These are phyloP conservation scores for Chaetoceros tenuissimus DNA, from an alignment of 108 stramenopile genomes.

Conservation along the genomic window DNA sequence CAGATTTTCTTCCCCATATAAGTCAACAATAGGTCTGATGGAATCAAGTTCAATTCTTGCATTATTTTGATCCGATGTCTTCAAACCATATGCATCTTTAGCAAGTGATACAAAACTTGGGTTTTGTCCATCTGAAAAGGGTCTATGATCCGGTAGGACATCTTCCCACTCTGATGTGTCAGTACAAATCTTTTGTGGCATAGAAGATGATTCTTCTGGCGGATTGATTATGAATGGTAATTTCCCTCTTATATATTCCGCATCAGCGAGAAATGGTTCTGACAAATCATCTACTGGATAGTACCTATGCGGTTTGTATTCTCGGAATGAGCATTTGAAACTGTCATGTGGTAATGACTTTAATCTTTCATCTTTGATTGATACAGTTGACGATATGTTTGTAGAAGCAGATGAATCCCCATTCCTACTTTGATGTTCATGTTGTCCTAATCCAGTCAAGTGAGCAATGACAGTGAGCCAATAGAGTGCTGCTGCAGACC, in stretches of 20 bases:
- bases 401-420: too few species aligned
- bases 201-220: not conserved
- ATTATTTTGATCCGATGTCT: conserved; percentile 1
- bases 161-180: conserved; percentile 72
- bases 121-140: conserved; percentile 86
- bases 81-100: conserved; percentile 8
- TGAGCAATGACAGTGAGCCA: too few species aligned
- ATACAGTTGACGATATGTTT: too few species aligned
- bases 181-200: conserved; percentile 38
- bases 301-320: conserved; percentile 59
- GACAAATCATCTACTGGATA: conserved; percentile 23
- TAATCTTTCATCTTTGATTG: too few species aligned
- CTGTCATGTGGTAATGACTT: too few species aligned
- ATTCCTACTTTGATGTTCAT: too few species aligned
- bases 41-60: conserved; percentile 12
- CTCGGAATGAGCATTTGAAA: conserved; percentile 45
- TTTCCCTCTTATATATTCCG: conserved; percentile 70
- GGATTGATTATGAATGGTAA: conserved; percentile 40
- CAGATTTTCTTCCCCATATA: conserved; percentile 6
- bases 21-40: conserved; percentile 7
- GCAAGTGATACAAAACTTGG: conserved; percentile 53
- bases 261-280: conserved; percentile 18
- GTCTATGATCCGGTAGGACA: conserved; percentile 11
- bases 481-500: too few species aligned
- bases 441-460: too few species aligned